Evolutionary conservation across 2,329 filamentous ascomycete species (phyloP), one percentile per base, ranked within the genome.

Genomic region (Fusarium siculi): DNA sequence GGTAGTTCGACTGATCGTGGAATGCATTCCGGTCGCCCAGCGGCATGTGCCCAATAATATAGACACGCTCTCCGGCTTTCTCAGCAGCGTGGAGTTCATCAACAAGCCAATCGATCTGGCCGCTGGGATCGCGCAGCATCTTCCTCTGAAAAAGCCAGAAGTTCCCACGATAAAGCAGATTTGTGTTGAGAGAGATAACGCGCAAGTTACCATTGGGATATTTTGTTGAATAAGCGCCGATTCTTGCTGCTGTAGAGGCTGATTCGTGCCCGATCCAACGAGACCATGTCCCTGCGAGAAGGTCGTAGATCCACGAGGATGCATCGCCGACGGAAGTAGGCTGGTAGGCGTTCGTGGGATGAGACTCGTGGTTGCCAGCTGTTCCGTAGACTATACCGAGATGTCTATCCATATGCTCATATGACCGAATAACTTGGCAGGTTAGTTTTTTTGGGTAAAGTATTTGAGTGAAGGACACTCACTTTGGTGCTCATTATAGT

Each of bases 121-220:
- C 82, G 74, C 84, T 84, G 5, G 88, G 88, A 74, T 90, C 88
- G 18, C 78, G 78, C 50, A 86, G 79, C 81, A 88, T 85, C 2
- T 83, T 81, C 50, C 85, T 82, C 68, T 86, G 82, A 73, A 88
- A 90, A 40, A 88, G 77, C 80, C 85, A 87, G 76, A 87, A 88
- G 81, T 91, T 90, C 68, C 85, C 80, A n/a, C 83, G 84, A 78
- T 91, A 90, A 80, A 87, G 90, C 68, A 90, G 79, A 77, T 90
- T 89, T 23, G 87, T 90, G 81, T 88, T 90, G 73, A 90, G 81
- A 8, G 88, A 89, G 75, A 91, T 89, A 74, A 91, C 80, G 30
- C 87, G 84, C 32, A 91, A 80, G 67, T 88, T 87, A 23, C 82
- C 83, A 34, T 78, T 74, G 9, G 84, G 81, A 50, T 86, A 81